Evolutionary conservation across 345 rosid genomes (phyloP), one percentile per base, ranked within the genome.

Genomic region (Noccaea bulbosa): DNA sequence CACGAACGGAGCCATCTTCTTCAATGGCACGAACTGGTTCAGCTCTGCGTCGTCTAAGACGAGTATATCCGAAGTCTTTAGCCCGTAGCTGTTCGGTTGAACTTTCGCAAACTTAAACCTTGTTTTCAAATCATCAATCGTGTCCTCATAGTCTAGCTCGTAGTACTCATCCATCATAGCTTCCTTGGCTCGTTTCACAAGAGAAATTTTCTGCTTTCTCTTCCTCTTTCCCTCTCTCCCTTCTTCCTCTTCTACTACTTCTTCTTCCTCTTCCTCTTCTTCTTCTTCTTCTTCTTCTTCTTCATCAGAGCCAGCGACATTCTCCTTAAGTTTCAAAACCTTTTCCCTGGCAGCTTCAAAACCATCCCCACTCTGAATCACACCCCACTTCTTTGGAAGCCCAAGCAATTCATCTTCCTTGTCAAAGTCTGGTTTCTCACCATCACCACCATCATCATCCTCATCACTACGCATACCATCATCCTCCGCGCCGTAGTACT

Each of bases 371-470:
- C 85, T 63, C 44, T 74, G 79, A 47, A 72, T 67, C 55, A 75
- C 84, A 77, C 84, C 87, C 96, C 89, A 84, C 45, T 85, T 86
- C 67, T 83, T 84, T 17, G 91, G 84, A 70, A 93, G 87, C 50
- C 98, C 92, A 40, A 88, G 91, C 74, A 87, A 70, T 54, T 91
- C 96, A 77, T 93, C 96, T 81, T 88, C 98, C 53, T 90, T 83
- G 41, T 83, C 84, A 66, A 93, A 93, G 71, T 93, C 89, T 1
- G 93, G 98, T 72, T 86, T 93, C 84, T 85, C 86, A 0, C 49
- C 5, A 46, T 71, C 76, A 8, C 83, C 86, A 0, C 49, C 5
- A 46, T 71, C 76, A 8, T 72, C 86, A 58, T 86, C 91, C 11
- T 49, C 55, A 50, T 82, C 92, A 56, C 71, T 79, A 39, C 74